Percentiles rank a stretch among this genome's conserved stretches.
phyloP scores from a whole-genome alignment of 768 basidiomycete genomes.

The Punctularia strigosozonata region DNA sequence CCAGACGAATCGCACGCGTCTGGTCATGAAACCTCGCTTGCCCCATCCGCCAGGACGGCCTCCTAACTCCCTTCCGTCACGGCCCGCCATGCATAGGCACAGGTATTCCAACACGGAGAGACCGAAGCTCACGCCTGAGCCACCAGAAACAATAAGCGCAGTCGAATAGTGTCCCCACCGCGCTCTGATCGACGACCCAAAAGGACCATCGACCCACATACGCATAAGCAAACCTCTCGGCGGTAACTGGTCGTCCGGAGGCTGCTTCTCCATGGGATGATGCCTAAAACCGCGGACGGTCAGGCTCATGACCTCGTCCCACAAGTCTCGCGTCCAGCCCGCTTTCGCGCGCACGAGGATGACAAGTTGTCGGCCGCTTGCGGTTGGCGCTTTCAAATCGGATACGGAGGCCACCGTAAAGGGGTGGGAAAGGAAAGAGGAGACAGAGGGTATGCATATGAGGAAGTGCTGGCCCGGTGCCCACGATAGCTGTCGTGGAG shows the following conservation, averaged over 20 bases:
- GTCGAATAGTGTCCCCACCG: constrained; percentile 49
- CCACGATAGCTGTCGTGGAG: constrained; percentile 49
- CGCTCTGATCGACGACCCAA: constrained; percentile 50
- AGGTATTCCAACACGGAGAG: constrained; percentile 54
- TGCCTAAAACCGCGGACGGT: constrained; percentile 17
- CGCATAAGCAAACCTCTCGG: constrained; percentile 38
- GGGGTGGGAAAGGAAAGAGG: constrained; percentile 52
- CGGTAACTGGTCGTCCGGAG: constrained; percentile 21
- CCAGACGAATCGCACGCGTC: constrained; percentile 65
- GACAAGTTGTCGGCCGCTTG: constrained; percentile 42
- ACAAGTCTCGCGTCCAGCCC: constrained; percentile 60
- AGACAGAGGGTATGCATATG: constrained; percentile 53
- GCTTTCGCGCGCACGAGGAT: constrained; percentile 58
- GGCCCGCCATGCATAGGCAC: constrained; percentile 42
- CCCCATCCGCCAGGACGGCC: constrained; percentile 34
- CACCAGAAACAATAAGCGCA: constrained; percentile 55
- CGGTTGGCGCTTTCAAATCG: constrained; percentile 31
- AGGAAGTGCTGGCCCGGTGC: constrained; percentile 73
- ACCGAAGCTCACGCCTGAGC: constrained; percentile 68
- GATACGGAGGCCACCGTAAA: constrained; percentile 60
- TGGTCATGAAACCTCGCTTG: constrained; percentile 26
- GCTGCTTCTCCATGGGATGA: constrained; percentile 18
- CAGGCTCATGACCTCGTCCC: constrained; percentile 36
- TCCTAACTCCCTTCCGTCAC: constrained; percentile 38
- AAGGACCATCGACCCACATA: constrained; percentile 56